These are phyloP conservation scores for Lodderomyces orthopsilosis DNA, from an alignment of 1,139 yeast genomes.

Conservation along the genomic window DNA sequence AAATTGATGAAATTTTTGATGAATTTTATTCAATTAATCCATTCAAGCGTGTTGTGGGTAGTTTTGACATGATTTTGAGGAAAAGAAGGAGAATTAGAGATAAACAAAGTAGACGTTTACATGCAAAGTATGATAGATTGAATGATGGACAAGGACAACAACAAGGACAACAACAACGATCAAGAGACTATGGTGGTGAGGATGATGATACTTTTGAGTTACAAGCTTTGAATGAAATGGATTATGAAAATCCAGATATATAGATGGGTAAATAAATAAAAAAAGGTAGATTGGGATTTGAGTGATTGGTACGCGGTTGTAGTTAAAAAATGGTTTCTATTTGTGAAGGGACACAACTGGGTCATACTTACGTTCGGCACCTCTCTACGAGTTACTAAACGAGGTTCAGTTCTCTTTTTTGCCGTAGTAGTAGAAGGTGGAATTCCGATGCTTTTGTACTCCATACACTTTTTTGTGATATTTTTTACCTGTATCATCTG, in stretches of 20 bases:
- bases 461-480: no score
- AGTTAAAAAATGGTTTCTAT: no score
- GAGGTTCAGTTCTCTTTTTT: no score
- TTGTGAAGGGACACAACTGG: no score
- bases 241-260: slow-evolving; percentile 15
- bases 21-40: slow-evolving; percentile 31
- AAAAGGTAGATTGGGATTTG: not conserved
- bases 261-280: slow-evolving; percentile 2
- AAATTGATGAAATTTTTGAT: slow-evolving; percentile 81
- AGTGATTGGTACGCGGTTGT: no score
- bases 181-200: slow-evolving; percentile 2
- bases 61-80: slow-evolving; percentile 5
- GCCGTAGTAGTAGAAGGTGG: no score
- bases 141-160: slow-evolving; percentile 12
- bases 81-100: slow-evolving; percentile 2
- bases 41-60: slow-evolving; percentile 6
- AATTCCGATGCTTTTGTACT: no score
- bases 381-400: no score
- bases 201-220: slow-evolving; percentile 15
- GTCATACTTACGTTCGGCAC: no score
- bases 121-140: slow-evolving; percentile 8
- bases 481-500: no score
- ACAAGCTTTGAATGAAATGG: slow-evolving; percentile 18
- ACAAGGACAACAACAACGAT: not conserved
- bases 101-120: slow-evolving; percentile 4